A percentile compares a stretch with the other conserved stretches of the same genome.
phyloP scores from a whole-genome alignment of 805 yeast genomes.

The Maudiozyma serrabonitensis region DNA sequence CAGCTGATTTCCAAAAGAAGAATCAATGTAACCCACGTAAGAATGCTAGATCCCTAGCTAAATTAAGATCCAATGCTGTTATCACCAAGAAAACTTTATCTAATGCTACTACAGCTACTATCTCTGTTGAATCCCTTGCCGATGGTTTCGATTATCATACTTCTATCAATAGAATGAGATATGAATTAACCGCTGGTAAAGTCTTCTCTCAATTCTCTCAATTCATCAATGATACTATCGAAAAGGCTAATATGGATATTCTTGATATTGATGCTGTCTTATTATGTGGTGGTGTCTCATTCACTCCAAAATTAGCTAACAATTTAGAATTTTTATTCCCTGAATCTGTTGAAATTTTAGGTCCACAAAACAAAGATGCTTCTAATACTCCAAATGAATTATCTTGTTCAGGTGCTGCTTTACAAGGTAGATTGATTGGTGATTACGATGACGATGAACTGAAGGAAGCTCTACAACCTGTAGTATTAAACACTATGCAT shows the following conservation, averaged over 20 bases:
- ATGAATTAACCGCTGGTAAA: constrained; percentile 74
- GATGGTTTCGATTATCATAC: constrained; percentile 92
- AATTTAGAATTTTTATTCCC: constrained; percentile 72
- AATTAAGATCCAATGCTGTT: constrained; percentile 74
- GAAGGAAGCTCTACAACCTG: constrained; percentile 65
- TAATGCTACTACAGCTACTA: constrained; percentile 77
- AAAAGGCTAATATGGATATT: constrained; percentile 75
- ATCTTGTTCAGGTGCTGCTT: constrained; percentile 88
- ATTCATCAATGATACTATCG: constrained; percentile 64
- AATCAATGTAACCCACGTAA: constrained; percentile 68
- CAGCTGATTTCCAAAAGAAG: constrained; percentile 91
- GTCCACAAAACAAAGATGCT: constrained; percentile 71
- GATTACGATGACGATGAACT: constrained; percentile 81
- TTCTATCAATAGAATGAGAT: constrained; percentile 87
- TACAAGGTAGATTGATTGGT: constrained; percentile 79
- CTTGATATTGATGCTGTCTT: constrained; percentile 86
- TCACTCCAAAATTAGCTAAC: constrained; percentile 82
- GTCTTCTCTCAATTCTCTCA: constrained; percentile 66
- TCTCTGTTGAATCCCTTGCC: constrained; percentile 89
- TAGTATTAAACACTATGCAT: constrained; percentile 83
- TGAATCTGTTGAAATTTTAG: constrained; percentile 52
- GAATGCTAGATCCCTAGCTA: constrained; percentile 79
- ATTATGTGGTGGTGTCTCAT: constrained; percentile 87
- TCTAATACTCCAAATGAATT: constrained; percentile 84
- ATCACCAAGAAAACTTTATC: constrained; percentile 85